Evolutionary conservation across 257 asterid genomes (phyloP).

Genomic region (Paraleonurus japonicus): DNA sequence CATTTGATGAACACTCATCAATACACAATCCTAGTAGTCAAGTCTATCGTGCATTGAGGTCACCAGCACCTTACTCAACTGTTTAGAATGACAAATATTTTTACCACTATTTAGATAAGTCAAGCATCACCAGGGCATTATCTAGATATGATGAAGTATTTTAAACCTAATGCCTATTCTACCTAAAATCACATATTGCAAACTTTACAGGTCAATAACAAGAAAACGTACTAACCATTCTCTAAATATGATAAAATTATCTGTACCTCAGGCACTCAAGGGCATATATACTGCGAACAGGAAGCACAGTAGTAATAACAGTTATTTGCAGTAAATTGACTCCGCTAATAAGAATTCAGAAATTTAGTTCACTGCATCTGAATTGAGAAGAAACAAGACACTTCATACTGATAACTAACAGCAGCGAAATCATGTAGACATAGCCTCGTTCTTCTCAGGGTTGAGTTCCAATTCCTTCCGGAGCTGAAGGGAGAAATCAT

Average conservation of each 20-base stretch:
- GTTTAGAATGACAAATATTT: neutral
- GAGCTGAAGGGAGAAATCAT: slow-evolving; percentile 89
- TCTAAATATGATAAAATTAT: neutral
- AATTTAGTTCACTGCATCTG: neutral
- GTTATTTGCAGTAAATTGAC: neutral
- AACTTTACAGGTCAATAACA: neutral
- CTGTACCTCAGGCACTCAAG: neutral
- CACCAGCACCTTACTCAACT: neutral
- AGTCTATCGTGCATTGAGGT: neutral
- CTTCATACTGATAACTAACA: neutral
- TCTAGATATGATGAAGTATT: neutral
- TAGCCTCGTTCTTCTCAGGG: slow-evolving; percentile 53
- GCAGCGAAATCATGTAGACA: slow-evolving; percentile 28
- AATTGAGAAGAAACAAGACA: neutral
- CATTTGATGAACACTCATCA: neutral
- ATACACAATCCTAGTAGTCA: neutral
- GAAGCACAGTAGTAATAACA: neutral
- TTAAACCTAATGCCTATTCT: neutral
- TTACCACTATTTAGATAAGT: neutral
- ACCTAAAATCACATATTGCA: neutral
- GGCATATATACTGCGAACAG: neutral
- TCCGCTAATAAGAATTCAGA: neutral
- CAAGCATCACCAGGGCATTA: neutral
- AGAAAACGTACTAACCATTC: neutral
- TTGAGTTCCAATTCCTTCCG: slow-evolving; percentile 76